phyloP scores from a whole-genome alignment of 73 alveolate species.

The Urostyla sp. region DNA sequence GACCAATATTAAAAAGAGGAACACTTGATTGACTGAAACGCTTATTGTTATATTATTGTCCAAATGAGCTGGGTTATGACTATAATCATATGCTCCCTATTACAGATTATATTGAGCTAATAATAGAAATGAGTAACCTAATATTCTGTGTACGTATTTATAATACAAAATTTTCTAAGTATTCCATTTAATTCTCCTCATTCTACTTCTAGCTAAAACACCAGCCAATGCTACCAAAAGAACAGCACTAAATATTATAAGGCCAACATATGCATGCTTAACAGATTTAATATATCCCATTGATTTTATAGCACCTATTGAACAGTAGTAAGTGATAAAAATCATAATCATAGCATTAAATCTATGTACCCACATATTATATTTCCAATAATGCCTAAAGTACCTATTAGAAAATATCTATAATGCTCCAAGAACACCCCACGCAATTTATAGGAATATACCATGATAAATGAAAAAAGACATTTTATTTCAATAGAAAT shows the following conservation, averaged over 20 bases:
- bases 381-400: neutral
- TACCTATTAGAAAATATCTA: constrained; percentile 5
- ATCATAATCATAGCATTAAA: neutral
- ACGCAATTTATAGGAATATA: constrained; percentile 33
- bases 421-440: constrained; percentile 23
- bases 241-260: neutral
- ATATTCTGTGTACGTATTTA: neutral
- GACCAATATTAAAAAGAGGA: too few species aligned
- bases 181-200: constrained; percentile 7
- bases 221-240: constrained; percentile 11
- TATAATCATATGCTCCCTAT: too few species aligned
- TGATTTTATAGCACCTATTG: neutral
- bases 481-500: too few species aligned
- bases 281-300: too few species aligned
- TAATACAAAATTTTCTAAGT: neutral
- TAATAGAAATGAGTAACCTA: neutral
- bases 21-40: too few species aligned
- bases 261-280: neutral
- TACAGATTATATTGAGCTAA: too few species aligned
- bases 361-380: constrained; percentile 18
- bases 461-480: constrained; percentile 9
- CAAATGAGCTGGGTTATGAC: too few species aligned
- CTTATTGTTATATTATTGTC: too few species aligned
- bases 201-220: neutral
- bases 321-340: neutral